A percentile compares a stretch with the other conserved stretches of the same genome.
These are phyloP conservation scores for Ganoderma multipileum DNA, from an alignment of 1,284 basidiomycete species.

Conservation along the genomic window DNA sequence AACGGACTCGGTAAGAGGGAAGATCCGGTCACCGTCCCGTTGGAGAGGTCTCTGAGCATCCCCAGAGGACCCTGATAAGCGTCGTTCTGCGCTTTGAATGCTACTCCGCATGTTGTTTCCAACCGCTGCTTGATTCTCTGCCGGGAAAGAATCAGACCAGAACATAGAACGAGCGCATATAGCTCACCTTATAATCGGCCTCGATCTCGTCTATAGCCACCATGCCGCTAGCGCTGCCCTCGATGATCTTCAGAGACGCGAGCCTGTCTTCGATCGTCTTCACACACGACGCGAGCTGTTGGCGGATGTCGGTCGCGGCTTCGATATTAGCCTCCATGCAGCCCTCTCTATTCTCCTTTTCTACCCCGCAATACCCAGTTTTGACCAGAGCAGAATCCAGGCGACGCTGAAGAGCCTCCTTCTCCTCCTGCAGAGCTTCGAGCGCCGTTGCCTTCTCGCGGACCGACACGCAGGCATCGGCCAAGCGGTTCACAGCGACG, in stretches of 20 bases:
- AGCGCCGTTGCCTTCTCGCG: conserved; percentile 64
- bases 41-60: conserved; percentile 18
- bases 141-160: no score
- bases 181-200: conserved; percentile 17
- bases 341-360: conserved; percentile 11
- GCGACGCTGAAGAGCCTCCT: conserved; percentile 37
- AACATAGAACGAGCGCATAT: not conserved
- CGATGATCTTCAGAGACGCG: conserved; percentile 33
- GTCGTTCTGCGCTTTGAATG: not conserved
- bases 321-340: not conserved
- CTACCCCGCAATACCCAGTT: not conserved
- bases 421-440: conserved; percentile 53
- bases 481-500: conserved; percentile 64
- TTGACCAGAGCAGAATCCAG: conserved; percentile 18
- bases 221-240: conserved; percentile 5
- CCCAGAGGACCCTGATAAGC: not conserved
- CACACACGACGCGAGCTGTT: conserved; percentile 47
- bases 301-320: conserved; percentile 31
- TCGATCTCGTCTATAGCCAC: conserved; percentile 14
- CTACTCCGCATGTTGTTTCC: not conserved
- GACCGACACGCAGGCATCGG: conserved; percentile 65
- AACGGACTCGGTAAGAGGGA: conserved; percentile 8
- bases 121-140: conserved; percentile 5
- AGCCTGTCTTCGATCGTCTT: conserved; percentile 50
- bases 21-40: not conserved